Percentiles rank a stretch among this genome's conserved stretches.
These are phyloP conservation scores for Cercospora beticola DNA, from an alignment of 2,329 filamentous ascomycete genomes.

Conservation along the genomic window DNA sequence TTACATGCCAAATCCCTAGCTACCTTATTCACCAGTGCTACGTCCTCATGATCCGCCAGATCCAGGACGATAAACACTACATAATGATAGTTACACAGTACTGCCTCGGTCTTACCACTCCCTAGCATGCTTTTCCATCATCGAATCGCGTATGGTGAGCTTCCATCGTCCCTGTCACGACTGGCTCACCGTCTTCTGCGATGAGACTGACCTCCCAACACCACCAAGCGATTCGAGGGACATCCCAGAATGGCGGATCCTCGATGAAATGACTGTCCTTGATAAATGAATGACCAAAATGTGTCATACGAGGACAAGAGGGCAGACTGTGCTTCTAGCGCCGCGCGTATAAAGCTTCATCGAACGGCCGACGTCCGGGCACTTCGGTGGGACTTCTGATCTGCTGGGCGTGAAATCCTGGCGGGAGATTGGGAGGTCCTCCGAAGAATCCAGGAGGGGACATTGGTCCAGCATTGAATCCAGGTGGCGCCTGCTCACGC, in stretches of 20 bases:
- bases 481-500: slow-evolving; percentile 7
- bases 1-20: background rate
- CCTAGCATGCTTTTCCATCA: background rate
- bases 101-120: background rate
- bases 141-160: background rate
- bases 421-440: slow-evolving; percentile 6
- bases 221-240: background rate
- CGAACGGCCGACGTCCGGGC: slow-evolving; percentile 5
- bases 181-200: background rate
- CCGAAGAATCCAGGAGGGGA: slow-evolving; percentile 15
- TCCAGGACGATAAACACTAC: background rate
- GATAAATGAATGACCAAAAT: background rate
- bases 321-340: slow-evolving; percentile 7
- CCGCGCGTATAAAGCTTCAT: slow-evolving; percentile 3
- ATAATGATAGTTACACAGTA: background rate
- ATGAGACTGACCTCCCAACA: background rate
- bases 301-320: background rate
- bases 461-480: slow-evolving; percentile 7
- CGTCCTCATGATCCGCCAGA: background rate
- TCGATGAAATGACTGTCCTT: background rate
- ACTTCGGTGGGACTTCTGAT: slow-evolving; percentile 11
- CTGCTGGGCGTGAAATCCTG: slow-evolving; percentile 8
- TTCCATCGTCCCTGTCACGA: background rate
- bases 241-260: background rate
- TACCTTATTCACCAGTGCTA: background rate